Evolutionary conservation across 805 yeast species (phyloP).

Genomic region (Wickerhamiella siamensis): DNA sequence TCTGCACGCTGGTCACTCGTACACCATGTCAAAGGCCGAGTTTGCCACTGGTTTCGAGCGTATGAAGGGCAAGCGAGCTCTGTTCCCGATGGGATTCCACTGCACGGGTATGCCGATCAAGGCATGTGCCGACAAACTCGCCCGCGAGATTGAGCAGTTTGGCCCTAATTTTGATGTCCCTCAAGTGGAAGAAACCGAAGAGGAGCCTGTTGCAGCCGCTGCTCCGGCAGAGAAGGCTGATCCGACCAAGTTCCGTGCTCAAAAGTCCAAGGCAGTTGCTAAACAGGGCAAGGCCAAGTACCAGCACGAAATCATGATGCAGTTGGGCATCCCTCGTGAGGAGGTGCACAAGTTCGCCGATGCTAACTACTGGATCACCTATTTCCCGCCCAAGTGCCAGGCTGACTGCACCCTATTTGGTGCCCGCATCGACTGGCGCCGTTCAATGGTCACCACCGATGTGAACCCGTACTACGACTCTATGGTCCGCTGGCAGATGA

Average conservation of each 20-base stretch:
- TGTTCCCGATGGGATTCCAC: constrained; percentile 95
- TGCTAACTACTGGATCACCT: constrained; percentile 77
- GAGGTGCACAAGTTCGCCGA: constrained; percentile 84
- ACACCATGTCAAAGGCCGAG: constrained; percentile 88
- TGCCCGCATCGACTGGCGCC: constrained; percentile 95
- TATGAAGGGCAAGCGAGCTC: constrained; percentile 81
- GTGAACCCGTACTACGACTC: constrained; percentile 90
- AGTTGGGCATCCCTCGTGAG: constrained; percentile 71
- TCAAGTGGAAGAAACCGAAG: constrained; percentile 37
- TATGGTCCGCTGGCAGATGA: constrained; percentile 94
- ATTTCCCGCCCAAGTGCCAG: constrained; percentile 83
- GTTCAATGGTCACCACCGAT: constrained; percentile 90
- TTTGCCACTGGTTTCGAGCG: constrained; percentile 87
- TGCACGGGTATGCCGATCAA: constrained; percentile 98
- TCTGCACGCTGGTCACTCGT: constrained; percentile 93
- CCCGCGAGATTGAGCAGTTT: constrained; percentile 81
- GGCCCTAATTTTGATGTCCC: constrained; percentile 53
- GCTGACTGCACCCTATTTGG: constrained; percentile 70
- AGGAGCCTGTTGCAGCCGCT: constrained; percentile 20
- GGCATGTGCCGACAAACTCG: constrained; percentile 89
- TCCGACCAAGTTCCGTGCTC: constrained; percentile 80
- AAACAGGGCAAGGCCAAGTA: constrained; percentile 88
- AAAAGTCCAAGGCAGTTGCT: constrained; percentile 85
- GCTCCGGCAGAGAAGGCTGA: constrained; percentile 39
- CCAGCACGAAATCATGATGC: constrained; percentile 94